phyloP scores from a whole-genome alignment of 176 grass and related monocot genomes.

The Tillandsia leiboldiana region DNA sequence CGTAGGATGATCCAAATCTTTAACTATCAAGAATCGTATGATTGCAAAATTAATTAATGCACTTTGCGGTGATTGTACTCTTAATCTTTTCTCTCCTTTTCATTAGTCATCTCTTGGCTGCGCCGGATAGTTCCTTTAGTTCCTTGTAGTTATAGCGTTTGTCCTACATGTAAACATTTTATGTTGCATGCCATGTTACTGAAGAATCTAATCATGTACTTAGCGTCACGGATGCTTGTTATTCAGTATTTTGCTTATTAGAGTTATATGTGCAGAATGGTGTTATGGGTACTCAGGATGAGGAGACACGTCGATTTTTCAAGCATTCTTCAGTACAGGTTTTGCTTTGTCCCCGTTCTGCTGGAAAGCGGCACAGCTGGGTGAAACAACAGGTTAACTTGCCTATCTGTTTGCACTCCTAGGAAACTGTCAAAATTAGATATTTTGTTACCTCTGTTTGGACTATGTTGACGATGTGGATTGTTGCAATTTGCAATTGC shows the following conservation, averaged over 20 bases:
- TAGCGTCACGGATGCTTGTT: background rate
- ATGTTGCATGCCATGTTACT: constrained; percentile 13
- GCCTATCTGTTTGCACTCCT: background rate
- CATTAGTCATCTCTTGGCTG: background rate
- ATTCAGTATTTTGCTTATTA: constrained; percentile 1
- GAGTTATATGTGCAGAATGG: constrained; percentile 34
- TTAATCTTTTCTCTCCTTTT: background rate
- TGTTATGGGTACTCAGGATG: constrained; percentile 64
- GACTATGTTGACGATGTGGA: too few relatives aligned
- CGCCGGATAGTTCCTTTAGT: background rate
- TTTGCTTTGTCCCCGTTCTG: constrained; percentile 65
- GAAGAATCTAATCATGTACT: constrained; percentile 9
- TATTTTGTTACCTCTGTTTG: too few relatives aligned
- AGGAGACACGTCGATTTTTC: constrained; percentile 78
- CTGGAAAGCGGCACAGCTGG: constrained; percentile 63
- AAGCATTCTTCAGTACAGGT: constrained; percentile 89
- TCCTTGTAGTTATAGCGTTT: background rate
- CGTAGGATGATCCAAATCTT: too few relatives aligned
- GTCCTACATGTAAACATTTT: background rate
- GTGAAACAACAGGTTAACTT: constrained; percentile 65
- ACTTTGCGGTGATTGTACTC: background rate
- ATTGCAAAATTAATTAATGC: background rate
- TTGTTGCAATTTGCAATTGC: too few relatives aligned
- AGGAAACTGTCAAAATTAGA: too few relatives aligned
- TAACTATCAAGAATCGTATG: background rate